Evolutionary conservation across 1,284 basidiomycete genomes (phyloP).

Genomic region (Pyrrhoderma noxium): DNA sequence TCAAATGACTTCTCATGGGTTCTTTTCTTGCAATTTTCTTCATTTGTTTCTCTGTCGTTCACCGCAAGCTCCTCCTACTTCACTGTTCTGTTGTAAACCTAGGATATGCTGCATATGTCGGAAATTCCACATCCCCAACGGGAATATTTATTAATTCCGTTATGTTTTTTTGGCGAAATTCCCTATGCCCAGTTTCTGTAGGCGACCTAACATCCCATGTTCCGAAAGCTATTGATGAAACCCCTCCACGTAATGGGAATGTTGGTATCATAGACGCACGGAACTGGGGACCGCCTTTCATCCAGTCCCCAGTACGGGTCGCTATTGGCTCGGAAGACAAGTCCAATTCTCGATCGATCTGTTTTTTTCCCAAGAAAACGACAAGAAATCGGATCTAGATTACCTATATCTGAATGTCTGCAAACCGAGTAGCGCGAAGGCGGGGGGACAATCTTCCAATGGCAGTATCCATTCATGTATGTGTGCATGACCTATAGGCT

Average conservation of each 20-base stretch:
- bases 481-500: constrained; percentile 6
- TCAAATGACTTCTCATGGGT: too few relatives aligned
- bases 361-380: background rate
- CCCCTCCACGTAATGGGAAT: constrained; percentile 17
- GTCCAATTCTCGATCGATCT: background rate
- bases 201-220: constrained; percentile 43
- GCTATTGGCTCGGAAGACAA: constrained; percentile 38
- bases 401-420: constrained; percentile 51
- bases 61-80: background rate
- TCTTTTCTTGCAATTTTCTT: too few relatives aligned
- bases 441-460: constrained; percentile 39
- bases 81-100: constrained; percentile 36
- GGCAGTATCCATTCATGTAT: constrained; percentile 38
- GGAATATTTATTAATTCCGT: constrained; percentile 32
- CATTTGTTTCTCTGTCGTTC: too few relatives aligned
- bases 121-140: constrained; percentile 35
- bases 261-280: constrained; percentile 32
- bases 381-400: constrained; percentile 24
- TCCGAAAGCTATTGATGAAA: constrained; percentile 39
- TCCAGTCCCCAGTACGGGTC: constrained; percentile 36
- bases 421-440: constrained; percentile 36
- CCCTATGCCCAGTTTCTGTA: constrained; percentile 47
- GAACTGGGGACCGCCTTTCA: constrained; percentile 36
- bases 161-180: constrained; percentile 42
- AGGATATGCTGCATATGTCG: constrained; percentile 42